Evolutionary conservation across 139 green algal species (phyloP).

Genomic region (Chlorella ohadii): DNA sequence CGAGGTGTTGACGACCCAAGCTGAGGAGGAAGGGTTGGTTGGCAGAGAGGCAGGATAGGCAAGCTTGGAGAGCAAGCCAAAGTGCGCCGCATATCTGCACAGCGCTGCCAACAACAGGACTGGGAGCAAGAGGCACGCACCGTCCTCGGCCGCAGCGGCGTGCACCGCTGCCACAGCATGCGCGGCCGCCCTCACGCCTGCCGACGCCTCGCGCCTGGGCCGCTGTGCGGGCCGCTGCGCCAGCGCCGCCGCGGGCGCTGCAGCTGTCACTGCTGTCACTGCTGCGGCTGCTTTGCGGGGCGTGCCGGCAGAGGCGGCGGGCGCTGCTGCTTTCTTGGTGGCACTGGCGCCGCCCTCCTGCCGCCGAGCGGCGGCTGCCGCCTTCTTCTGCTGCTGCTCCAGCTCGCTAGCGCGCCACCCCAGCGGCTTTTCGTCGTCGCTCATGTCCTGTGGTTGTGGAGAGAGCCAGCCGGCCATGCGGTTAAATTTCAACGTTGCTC

Average conservation of each 20-base stretch:
- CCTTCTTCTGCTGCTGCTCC: conserved; percentile 14
- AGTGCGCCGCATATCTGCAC: too few relatives aligned
- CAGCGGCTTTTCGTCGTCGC: conserved; percentile 40
- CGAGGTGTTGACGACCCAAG: too few relatives aligned
- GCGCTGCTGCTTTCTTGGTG: not conserved
- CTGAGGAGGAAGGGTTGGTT: too few relatives aligned
- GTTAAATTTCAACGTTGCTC: too few relatives aligned
- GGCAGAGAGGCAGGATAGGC: not conserved
- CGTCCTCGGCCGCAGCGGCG: not conserved
- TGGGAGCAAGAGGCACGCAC: not conserved
- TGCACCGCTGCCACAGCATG: not conserved
- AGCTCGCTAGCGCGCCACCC: not conserved
- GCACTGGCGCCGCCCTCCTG: not conserved
- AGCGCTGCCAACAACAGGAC: not conserved
- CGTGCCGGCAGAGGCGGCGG: not conserved
- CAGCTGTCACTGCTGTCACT: too few relatives aligned
- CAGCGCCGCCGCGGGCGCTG: not conserved
- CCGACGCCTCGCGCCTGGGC: conserved; percentile 5
- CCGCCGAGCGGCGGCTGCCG: not conserved
- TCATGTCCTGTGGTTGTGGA: conserved; percentile 35
- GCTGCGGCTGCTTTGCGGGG: not conserved
- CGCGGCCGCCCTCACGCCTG: not conserved
- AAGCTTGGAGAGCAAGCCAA: not conserved
- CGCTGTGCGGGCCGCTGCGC: not conserved
- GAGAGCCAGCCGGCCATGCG: too few relatives aligned